Base-by-base conservation (phyloP, 2,329 filamentous ascomycete species). In the Botrytis fabae region DNA sequence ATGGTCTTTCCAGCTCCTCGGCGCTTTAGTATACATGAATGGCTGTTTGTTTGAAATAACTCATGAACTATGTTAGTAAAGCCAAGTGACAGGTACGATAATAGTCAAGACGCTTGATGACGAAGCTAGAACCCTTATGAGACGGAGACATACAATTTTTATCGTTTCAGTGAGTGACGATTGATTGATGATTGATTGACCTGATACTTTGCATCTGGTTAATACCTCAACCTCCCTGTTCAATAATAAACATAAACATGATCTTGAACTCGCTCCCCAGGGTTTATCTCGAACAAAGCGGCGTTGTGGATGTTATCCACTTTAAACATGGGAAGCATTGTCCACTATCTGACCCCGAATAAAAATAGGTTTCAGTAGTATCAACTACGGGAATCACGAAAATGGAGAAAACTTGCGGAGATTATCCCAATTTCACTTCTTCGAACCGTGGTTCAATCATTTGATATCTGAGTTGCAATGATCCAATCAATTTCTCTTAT, bases 381-480 rank as follows among this genome's bases (percentile, higher is more conserved):
- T 57, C 48, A 42, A 57, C n/a, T 57, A 32, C 62, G 51, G 62
- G 40, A 48, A 69, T 68, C 62, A 69, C 70, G 51, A 72, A 72
- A 69, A 72, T 51, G 70, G 70, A 69, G 70, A 51, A 22, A 68
- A 44, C 22, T 48, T 59, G 63, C 70, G 70, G 51, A 72, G 62
- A 72, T 72, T 72, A 46, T 68, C 62, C 46, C 51, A 68, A 60
- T 68, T 46, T 44, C 62, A 72, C 32, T 68, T 72, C 42, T 20
- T 25, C 28, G 28, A 42, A 61, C 70, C 51, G 51, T 72, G 62
- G 51, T 60, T 69, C 40, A 48, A 68, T 68, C 51, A 44, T 46
- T 70, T 60, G 68, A 46, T 66, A 71, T 71, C 51, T 60, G 51
- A 32, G 18, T 54, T 40, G 32, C 63, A n/a, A 18, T 32, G 42